phyloP scores from a whole-genome alignment of 2,329 filamentous ascomycete genomes.

The Periglandula ipomoeae region DNA sequence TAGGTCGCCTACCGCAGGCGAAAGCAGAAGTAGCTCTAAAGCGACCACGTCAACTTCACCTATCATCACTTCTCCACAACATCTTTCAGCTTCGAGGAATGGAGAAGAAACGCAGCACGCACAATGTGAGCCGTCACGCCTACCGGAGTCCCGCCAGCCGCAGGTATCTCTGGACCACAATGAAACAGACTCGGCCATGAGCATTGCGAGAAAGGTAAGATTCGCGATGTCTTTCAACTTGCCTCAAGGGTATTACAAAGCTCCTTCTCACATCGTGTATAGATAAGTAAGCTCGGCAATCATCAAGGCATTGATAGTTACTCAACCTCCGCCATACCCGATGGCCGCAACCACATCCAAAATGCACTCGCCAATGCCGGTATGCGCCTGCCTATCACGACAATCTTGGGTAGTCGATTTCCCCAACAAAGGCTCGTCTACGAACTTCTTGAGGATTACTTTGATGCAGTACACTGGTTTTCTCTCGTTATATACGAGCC shows the following conservation, averaged over 20 bases:
- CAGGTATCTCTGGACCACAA: neutral
- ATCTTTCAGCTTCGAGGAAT: no score
- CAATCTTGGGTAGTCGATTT: conserved; percentile 4
- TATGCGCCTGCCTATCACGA: conserved; percentile 6
- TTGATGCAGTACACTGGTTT: no score
- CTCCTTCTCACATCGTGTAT: no score
- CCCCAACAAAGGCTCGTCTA: conserved; percentile 6
- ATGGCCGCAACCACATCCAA: neutral
- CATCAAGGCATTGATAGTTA: neutral
- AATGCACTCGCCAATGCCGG: neutral
- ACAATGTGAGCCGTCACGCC: neutral
- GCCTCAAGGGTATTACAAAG: no score
- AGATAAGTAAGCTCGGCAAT: conserved; percentile 3
- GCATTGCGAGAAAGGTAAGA: conserved; percentile 6
- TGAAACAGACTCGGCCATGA: conserved; percentile 3
- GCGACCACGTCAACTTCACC: no score
- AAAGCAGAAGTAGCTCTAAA: no score
- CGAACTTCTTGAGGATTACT: no score
- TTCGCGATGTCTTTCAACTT: no score
- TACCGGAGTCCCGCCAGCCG: neutral
- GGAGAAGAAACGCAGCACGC: no score
- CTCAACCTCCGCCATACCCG: conserved; percentile 7
- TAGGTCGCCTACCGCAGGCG: no score
- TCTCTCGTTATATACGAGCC: no score
- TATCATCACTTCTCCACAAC: no score